phyloP scores from a whole-genome alignment of 371 early-diverging fungal genomes.

The Parasitella parasitica region DNA sequence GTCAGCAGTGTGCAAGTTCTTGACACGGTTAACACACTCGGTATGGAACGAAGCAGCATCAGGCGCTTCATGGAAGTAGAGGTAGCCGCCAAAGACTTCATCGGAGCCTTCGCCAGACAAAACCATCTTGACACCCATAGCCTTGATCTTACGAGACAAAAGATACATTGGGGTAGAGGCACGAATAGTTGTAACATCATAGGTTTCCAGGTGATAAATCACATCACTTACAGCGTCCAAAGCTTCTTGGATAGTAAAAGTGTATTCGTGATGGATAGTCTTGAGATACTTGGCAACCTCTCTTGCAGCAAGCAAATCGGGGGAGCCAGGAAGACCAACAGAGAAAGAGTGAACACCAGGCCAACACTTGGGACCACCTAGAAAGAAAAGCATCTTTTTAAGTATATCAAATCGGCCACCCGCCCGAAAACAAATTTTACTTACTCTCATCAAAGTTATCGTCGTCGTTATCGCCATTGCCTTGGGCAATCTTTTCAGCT shows the following conservation, averaged over 20 bases:
- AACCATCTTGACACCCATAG: constrained; percentile 98
- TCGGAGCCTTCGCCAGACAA: constrained; percentile 95
- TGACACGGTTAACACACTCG: constrained; percentile 87
- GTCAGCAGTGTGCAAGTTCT: constrained; percentile 93
- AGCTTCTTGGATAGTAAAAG: constrained; percentile 93
- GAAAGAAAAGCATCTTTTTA: not conserved
- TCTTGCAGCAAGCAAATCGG: constrained; percentile 91
- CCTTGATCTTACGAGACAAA: constrained; percentile 93
- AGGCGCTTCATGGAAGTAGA: constrained; percentile 97
- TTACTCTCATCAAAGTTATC: constrained; percentile 69
- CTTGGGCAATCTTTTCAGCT: constrained; percentile 60
- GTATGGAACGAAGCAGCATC: constrained; percentile 75
- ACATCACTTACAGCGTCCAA: constrained; percentile 94
- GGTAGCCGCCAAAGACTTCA: constrained; percentile 96
- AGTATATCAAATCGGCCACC: not conserved
- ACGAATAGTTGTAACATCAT: constrained; percentile 96
- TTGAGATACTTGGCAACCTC: constrained; percentile 87
- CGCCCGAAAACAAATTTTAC: too few species aligned
- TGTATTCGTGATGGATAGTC: constrained; percentile 93
- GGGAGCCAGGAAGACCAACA: constrained; percentile 89
- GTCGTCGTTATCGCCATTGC: constrained; percentile 9
- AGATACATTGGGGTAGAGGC: constrained; percentile 96
- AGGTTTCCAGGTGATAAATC: constrained; percentile 94
- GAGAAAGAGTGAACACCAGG: constrained; percentile 94
- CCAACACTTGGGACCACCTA: constrained; percentile 64